These are phyloP conservation scores for Chaetomium sp. DNA, from an alignment of 2,329 filamentous ascomycete species.

Conservation along the genomic window DNA sequence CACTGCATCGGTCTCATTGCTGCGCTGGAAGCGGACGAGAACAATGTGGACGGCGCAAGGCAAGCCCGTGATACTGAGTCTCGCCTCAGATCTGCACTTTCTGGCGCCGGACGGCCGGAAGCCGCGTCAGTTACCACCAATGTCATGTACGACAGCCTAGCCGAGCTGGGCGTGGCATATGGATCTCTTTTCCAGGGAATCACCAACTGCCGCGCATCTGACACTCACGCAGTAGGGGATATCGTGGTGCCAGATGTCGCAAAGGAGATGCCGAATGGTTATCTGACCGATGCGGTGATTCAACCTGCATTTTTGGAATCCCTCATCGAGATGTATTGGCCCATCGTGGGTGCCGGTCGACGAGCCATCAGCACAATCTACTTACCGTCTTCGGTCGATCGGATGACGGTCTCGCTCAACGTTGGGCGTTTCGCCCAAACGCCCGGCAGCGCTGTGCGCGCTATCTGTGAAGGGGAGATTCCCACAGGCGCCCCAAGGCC, in stretches of 20 bases:
- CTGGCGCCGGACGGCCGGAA: constrained; percentile 37
- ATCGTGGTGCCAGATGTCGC: constrained; percentile 43
- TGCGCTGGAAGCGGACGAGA: constrained; percentile 42
- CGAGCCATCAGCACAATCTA: constrained; percentile 44
- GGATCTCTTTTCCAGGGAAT: constrained; percentile 56
- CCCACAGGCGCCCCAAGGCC: constrained; percentile 39
- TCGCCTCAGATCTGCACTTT: constrained; percentile 39
- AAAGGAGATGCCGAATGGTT: constrained; percentile 45
- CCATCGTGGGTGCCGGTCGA: constrained; percentile 40
- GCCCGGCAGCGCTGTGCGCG: constrained; percentile 40
- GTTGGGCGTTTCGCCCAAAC: constrained; percentile 36
- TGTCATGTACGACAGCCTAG: constrained; percentile 51
- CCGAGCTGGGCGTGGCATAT: constrained; percentile 52
- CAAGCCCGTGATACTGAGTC: constrained; percentile 37
- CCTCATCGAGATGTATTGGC: constrained; percentile 48
- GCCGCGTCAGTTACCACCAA: constrained; percentile 38
- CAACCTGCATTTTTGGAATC: constrained; percentile 47
- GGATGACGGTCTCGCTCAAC: constrained; percentile 42
- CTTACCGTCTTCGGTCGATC: constrained; percentile 47
- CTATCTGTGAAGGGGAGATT: constrained; percentile 43
- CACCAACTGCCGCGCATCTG: constrained; percentile 46
- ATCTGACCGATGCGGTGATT: constrained; percentile 40
- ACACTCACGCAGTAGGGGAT: constrained; percentile 41
- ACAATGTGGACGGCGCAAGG: constrained; percentile 46
- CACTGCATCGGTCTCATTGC: constrained; percentile 58